Percentiles rank a stretch among this genome's conserved stretches.
Conservation (phyloP, 2,329 filamentous ascomycete species). For the Epichloe brachyelytri region DNA sequence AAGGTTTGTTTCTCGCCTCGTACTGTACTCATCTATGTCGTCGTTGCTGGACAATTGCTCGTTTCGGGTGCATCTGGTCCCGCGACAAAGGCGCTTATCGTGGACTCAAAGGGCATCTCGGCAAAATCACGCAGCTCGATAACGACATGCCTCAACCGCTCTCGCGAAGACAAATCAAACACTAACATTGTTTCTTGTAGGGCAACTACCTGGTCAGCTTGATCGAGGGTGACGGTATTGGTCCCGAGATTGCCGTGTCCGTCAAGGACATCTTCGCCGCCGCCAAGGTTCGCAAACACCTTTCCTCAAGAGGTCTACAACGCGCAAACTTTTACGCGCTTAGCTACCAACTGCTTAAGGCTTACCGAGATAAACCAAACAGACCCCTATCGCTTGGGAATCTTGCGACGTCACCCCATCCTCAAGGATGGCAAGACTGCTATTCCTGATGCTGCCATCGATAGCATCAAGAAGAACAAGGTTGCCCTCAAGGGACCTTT, state of each 20-base stretch:
- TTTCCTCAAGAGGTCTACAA: not conserved
- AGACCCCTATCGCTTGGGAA: slow-evolving; percentile 94
- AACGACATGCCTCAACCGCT: not conserved
- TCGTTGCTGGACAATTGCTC: not conserved
- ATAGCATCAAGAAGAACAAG: slow-evolving; percentile 89
- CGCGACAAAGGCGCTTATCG: not conserved
- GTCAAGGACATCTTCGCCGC: slow-evolving; percentile 98
- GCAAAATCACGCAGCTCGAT: slow-evolving; percentile 8
- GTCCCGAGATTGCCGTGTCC: slow-evolving; percentile 91
- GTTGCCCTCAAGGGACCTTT: slow-evolving; percentile 97
- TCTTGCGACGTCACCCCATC: slow-evolving; percentile 85
- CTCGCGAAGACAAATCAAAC: not conserved
- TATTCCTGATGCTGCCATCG: slow-evolving; percentile 85
- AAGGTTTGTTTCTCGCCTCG: slow-evolving; percentile 49
- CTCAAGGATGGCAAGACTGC: slow-evolving; percentile 91
- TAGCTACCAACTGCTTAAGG: not conserved
- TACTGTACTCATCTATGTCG: not conserved
- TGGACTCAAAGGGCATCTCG: slow-evolving; percentile 11
- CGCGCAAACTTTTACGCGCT: not conserved
- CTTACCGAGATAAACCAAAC: not conserved
- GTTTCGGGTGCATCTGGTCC: not conserved
- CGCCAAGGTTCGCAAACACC: slow-evolving; percentile 54
- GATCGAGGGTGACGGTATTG: slow-evolving; percentile 98
- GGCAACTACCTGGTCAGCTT: slow-evolving; percentile 92
- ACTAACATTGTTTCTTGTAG: slow-evolving; percentile 28